Evolutionary conservation across 352 stramenopile genomes (phyloP).

Genomic region (Pythium aphanidermatum): DNA sequence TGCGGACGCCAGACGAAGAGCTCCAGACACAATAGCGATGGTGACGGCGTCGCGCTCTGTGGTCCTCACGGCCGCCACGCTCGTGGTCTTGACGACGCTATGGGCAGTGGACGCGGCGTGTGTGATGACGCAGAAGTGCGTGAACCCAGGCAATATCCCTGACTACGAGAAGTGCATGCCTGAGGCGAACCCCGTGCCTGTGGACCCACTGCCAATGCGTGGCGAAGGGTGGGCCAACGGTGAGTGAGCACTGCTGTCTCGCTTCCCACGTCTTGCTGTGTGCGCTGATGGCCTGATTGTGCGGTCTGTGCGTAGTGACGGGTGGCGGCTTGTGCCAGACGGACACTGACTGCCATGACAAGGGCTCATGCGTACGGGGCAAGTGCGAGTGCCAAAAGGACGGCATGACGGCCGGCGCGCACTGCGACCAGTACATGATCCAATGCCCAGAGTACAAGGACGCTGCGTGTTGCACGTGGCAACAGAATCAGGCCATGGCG

Average conservation of each 20-base stretch:
- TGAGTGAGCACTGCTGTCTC: slow-evolving; percentile 6
- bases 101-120: slow-evolving; percentile 21
- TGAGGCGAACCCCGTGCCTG: slow-evolving; percentile 32
- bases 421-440: slow-evolving; percentile 66
- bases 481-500: slow-evolving; percentile 86
- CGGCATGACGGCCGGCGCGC: slow-evolving; percentile 61
- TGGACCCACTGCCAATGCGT: slow-evolving; percentile 23
- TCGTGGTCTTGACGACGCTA: not conserved
- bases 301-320: no score
- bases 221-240: slow-evolving; percentile 37
- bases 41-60: no score
- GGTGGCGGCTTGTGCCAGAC: slow-evolving; percentile 50
- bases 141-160: slow-evolving; percentile 60
- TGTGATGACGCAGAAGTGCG: slow-evolving; percentile 75
- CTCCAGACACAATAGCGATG: slow-evolving; percentile 1
- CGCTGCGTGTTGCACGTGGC: slow-evolving; percentile 81
- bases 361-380: slow-evolving; percentile 40
- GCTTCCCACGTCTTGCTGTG: not conserved
- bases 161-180: slow-evolving; percentile 75
- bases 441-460: slow-evolving; percentile 84
- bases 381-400: slow-evolving; percentile 51
- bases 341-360: slow-evolving; percentile 48
- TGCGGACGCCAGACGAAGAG: no score
- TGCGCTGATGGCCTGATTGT: not conserved
- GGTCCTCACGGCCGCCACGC: not conserved